Conservation (phyloP, 345 rosid species). For the Hevea brasiliensis region DNA sequence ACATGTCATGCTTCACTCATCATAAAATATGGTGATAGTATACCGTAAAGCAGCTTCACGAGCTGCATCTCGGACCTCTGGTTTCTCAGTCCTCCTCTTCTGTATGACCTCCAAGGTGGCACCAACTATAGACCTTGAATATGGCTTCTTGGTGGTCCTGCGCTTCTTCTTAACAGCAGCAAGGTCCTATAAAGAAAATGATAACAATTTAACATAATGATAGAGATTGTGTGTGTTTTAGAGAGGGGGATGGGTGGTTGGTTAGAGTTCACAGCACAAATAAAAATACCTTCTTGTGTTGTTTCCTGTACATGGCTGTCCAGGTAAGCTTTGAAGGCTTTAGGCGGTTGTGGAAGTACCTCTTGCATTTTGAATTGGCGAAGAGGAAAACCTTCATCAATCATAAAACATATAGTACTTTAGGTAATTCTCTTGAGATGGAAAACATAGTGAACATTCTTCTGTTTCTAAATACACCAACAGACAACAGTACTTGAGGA, state of each 20-base stretch:
- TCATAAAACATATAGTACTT: neutral
- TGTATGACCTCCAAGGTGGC: slow-evolving; percentile 72
- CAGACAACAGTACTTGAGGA: too few species aligned
- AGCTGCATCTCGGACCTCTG: slow-evolving; percentile 71
- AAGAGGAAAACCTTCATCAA: slow-evolving; percentile 76
- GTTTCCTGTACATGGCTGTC: slow-evolving; percentile 75
- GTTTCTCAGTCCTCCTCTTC: slow-evolving; percentile 64
- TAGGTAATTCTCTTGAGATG: neutral
- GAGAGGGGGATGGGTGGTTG: too few species aligned
- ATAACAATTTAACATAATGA: neutral
- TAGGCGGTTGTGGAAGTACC: slow-evolving; percentile 87
- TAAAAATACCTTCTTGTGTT: slow-evolving; percentile 59
- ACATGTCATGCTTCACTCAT: neutral
- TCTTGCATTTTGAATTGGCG: slow-evolving; percentile 81
- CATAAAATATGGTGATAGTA: neutral
- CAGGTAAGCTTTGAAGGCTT: slow-evolving; percentile 93
- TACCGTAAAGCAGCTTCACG: slow-evolving; percentile 63
- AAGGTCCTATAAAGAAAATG: slow-evolving; percentile 39
- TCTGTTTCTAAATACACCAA: too few species aligned
- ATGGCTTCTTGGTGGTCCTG: slow-evolving; percentile 58
- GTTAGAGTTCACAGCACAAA: neutral
- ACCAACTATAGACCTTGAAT: slow-evolving; percentile 73
- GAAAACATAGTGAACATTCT: neutral
- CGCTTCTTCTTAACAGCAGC: slow-evolving; percentile 63
- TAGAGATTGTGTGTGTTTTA: too few species aligned